Evolutionary conservation across 2,329 filamentous ascomycete genomes (phyloP).

Genomic region (Alternaria hordeiaustralica): DNA sequence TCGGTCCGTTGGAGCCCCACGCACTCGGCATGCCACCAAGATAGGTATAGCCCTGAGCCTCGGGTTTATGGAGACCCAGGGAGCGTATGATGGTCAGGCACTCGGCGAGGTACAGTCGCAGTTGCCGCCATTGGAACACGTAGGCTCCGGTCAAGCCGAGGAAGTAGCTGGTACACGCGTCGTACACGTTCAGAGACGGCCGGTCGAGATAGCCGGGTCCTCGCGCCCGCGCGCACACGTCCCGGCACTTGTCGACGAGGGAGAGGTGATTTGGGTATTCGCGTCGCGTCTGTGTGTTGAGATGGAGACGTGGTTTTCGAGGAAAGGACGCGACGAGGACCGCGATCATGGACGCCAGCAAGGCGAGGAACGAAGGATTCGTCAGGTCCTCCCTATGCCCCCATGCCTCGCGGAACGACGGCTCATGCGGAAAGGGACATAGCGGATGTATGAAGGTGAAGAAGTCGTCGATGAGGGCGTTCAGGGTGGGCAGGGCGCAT

Average conservation of each 20-base stretch:
- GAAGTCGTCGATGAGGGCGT: slow-evolving; percentile 78
- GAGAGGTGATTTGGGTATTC: slow-evolving; percentile 72
- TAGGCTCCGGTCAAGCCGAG: slow-evolving; percentile 71
- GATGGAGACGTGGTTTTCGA: slow-evolving; percentile 70
- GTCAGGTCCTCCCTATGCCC: slow-evolving; percentile 69
- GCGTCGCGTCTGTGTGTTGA: slow-evolving; percentile 70
- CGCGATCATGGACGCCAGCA: slow-evolving; percentile 77
- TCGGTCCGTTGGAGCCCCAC: slow-evolving; percentile 46
- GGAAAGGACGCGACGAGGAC: slow-evolving; percentile 78
- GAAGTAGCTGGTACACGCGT: slow-evolving; percentile 78
- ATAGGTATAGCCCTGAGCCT: slow-evolving; percentile 52
- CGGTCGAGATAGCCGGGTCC: slow-evolving; percentile 64
- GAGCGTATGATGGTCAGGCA: slow-evolving; percentile 72
- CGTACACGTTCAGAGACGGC: slow-evolving; percentile 63
- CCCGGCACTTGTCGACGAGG: slow-evolving; percentile 73
- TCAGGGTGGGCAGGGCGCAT: slow-evolving; percentile 70
- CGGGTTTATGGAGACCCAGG: slow-evolving; percentile 67
- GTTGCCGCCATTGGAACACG: slow-evolving; percentile 70
- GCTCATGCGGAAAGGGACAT: slow-evolving; percentile 78
- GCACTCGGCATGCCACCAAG: slow-evolving; percentile 43
- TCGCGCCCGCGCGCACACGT: slow-evolving; percentile 71
- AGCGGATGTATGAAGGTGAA: slow-evolving; percentile 83
- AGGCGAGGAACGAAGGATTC: slow-evolving; percentile 70
- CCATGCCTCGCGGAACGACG: slow-evolving; percentile 75
- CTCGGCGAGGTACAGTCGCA: slow-evolving; percentile 75